These are phyloP conservation scores for Pyrenophora tritici-repentis DNA, from an alignment of 2,329 filamentous ascomycete genomes.

Conservation along the genomic window DNA sequence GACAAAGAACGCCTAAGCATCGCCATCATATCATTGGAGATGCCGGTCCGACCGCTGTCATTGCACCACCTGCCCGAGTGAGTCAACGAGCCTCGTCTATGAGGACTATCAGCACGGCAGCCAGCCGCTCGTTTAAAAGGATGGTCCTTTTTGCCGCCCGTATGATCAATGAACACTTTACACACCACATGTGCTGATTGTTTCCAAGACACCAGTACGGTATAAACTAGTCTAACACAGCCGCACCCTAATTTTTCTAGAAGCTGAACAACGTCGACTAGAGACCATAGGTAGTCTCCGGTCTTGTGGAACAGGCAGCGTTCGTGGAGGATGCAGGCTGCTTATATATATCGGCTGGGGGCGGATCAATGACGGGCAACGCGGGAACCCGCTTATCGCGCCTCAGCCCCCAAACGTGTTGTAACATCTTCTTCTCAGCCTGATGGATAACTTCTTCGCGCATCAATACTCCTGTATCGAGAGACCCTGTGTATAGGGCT, in stretches of 20 bases:
- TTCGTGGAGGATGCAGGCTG: background rate
- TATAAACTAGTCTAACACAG: slow-evolving; percentile 7
- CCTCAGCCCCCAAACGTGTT: slow-evolving; percentile 16
- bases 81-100: slow-evolving; percentile 5
- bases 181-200: slow-evolving; percentile 22
- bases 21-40: slow-evolving; percentile 4
- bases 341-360: slow-evolving; percentile 10
- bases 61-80: background rate
- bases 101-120: background rate
- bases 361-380: slow-evolving; percentile 5
- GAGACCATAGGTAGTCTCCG: background rate
- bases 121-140: slow-evolving; percentile 18
- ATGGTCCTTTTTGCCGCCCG: slow-evolving; percentile 19
- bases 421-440: slow-evolving; percentile 10
- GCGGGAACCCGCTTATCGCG: slow-evolving; percentile 17
- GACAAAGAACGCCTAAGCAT: slow-evolving; percentile 9
- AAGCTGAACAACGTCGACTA: slow-evolving; percentile 19
- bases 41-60: slow-evolving; percentile 5
- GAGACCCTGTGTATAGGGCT: slow-evolving; percentile 20
- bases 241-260: slow-evolving; percentile 28
- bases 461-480: slow-evolving; percentile 19
- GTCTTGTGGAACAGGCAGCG: too few species aligned
- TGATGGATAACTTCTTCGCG: slow-evolving; percentile 1
- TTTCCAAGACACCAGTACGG: slow-evolving; percentile 2
- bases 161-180: slow-evolving; percentile 25